A percentile compares a stretch with the other conserved stretches of the same genome.
Evolutionary conservation across 2,329 filamentous ascomycete genomes (phyloP).

Genomic region (Blumeria graminis): DNA sequence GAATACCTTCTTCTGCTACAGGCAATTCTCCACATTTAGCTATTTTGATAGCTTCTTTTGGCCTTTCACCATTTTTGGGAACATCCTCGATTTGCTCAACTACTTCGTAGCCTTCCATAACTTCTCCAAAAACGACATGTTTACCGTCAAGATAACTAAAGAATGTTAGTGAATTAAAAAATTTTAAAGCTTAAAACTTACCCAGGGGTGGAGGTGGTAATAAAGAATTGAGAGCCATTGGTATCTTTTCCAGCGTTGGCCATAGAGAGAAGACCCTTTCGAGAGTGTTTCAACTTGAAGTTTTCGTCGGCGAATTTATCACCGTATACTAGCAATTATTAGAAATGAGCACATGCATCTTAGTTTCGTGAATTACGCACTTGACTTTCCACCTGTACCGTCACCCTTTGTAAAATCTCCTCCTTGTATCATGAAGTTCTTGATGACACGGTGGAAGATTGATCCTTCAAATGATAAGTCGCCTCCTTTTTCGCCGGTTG

Average conservation of each 20-base stretch:
- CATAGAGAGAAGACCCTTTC: slow-evolving; percentile 66
- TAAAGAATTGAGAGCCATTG: slow-evolving; percentile 80
- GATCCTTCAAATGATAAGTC: slow-evolving; percentile 65
- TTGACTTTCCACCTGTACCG: slow-evolving; percentile 67
- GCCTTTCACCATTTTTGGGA: slow-evolving; percentile 46
- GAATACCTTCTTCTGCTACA: slow-evolving; percentile 78
- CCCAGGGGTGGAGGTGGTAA: slow-evolving; percentile 60
- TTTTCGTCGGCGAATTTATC: slow-evolving; percentile 71
- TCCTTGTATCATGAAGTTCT: slow-evolving; percentile 78
- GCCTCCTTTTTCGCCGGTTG: slow-evolving; percentile 71
- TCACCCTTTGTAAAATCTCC: slow-evolving; percentile 71
- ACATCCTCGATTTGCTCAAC: slow-evolving; percentile 56
- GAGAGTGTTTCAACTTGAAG: slow-evolving; percentile 86
- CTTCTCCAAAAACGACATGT: slow-evolving; percentile 76
- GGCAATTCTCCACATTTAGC: slow-evolving; percentile 63
- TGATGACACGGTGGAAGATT: slow-evolving; percentile 74
- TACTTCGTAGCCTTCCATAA: slow-evolving; percentile 64
- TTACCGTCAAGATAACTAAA: slow-evolving; percentile 55
- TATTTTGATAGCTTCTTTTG: slow-evolving; percentile 46
- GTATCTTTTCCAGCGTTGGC: slow-evolving; percentile 68
- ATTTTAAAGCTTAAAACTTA: slow-evolving; percentile 18
- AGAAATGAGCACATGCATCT: slow-evolving; percentile 2
- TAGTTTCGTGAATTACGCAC: slow-evolving; percentile 21
- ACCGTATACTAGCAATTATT: slow-evolving; percentile 40
- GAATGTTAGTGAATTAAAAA: slow-evolving; percentile 5